A percentile compares a stretch with the other conserved stretches of the same genome.
These are phyloP conservation scores for Pseudohyphozyma bogoriensis DNA, from an alignment of 768 basidiomycete species.

Conservation along the genomic window DNA sequence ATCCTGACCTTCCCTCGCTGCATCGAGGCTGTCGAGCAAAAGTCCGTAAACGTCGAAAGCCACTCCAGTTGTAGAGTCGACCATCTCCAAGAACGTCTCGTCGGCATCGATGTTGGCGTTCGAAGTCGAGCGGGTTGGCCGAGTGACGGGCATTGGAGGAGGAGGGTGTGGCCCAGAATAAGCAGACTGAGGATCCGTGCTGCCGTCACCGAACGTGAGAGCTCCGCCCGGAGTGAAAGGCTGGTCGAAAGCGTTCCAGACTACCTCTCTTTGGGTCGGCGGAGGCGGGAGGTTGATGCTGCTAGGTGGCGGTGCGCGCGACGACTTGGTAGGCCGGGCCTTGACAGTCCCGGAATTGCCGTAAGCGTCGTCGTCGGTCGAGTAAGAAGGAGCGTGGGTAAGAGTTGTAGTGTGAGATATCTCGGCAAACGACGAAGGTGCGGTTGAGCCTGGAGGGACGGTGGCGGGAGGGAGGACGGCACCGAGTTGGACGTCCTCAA, in stretches of 20 bases:
- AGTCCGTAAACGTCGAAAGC: slow-evolving; percentile 26
- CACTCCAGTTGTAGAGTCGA: slow-evolving; percentile 22
- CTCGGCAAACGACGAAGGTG: not conserved
- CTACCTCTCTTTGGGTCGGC: slow-evolving; percentile 15
- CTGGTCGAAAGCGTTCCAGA: slow-evolving; percentile 25
- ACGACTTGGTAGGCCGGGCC: not conserved
- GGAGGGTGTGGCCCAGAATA: not conserved
- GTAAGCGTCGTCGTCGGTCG: not conserved
- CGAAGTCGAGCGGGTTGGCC: not conserved
- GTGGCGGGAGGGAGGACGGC: slow-evolving; percentile 25
- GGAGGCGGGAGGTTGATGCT: slow-evolving; percentile 8
- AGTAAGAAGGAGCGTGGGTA: not conserved
- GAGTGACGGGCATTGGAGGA: not conserved
- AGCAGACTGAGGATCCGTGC: not conserved
- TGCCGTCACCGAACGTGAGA: slow-evolving; percentile 3
- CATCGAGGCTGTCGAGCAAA: slow-evolving; percentile 28
- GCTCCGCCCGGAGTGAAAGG: slow-evolving; percentile 24
- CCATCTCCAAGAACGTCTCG: slow-evolving; percentile 21
- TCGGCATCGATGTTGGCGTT: too few species aligned
- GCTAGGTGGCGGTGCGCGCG: not conserved
- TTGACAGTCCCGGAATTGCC: slow-evolving; percentile 2
- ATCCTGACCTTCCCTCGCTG: not conserved
- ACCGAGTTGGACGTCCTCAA: slow-evolving; percentile 32
- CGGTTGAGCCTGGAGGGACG: slow-evolving; percentile 13
- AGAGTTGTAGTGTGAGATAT: not conserved